Conservation (phyloP, 352 stramenopile species). For the Phytophthora colocasiae region DNA sequence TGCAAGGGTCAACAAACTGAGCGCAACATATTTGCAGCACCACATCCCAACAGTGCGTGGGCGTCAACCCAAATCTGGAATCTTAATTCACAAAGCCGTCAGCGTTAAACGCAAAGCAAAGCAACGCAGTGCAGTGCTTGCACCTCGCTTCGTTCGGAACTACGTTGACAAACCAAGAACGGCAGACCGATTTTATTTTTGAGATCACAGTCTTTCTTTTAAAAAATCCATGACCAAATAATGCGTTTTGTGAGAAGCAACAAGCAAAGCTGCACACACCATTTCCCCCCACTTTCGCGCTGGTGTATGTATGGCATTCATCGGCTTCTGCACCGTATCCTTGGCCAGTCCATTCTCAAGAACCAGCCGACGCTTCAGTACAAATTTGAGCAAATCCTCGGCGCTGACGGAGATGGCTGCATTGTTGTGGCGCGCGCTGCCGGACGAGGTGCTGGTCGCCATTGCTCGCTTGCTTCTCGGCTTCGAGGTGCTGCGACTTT, state of each 20-base stretch:
- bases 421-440: constrained; percentile 23
- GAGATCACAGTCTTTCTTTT: too few relatives aligned
- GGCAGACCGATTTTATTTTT: too few relatives aligned
- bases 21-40: too few relatives aligned
- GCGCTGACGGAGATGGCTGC: constrained; percentile 21
- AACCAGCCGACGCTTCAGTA: constrained; percentile 15
- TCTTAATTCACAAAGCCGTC: too few relatives aligned
- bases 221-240: too few relatives aligned
- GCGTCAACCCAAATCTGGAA: too few relatives aligned
- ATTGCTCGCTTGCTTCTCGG: constrained; percentile 29
- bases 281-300: constrained; percentile 15
- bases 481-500: constrained; percentile 39
- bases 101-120: too few relatives aligned
- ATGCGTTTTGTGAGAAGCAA: too few relatives aligned
- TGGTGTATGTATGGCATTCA: constrained; percentile 19
- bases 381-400: constrained; percentile 35
- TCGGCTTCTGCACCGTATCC: constrained; percentile 9
- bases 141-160: too few relatives aligned
- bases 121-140: too few relatives aligned
- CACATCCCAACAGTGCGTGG: neutral
- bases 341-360: constrained; percentile 4
- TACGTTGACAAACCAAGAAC: too few relatives aligned
- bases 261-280: neutral
- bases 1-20: neutral
- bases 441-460: constrained; percentile 29